Evolutionary conservation across 2,329 filamentous ascomycete genomes (phyloP), one percentile per base, ranked within the genome.

Genomic region (Colletotrichum orbiculare): DNA sequence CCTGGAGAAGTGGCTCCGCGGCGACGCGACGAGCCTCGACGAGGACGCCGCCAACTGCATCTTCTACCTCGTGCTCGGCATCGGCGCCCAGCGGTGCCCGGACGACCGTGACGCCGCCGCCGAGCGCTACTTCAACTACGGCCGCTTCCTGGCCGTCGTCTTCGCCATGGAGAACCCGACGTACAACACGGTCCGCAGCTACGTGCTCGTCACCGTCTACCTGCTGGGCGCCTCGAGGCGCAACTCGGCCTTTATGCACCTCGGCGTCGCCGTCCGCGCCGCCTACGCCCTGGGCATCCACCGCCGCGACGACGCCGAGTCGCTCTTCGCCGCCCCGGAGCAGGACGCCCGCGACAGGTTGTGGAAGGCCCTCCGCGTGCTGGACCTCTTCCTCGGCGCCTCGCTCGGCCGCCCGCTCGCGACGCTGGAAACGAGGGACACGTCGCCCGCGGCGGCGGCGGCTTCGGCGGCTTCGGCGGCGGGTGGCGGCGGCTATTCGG

Each of bases 241-340:
- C 0, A 79, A 78, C 42, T 74, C 77, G 4, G 77, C 78, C 0
- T 78, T 76, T 10, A 76, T 79, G 74, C 73, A 77, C 35, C 71
- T 79, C 2, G 77, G 78, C 3, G 73, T 75, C 45, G 77, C 77
- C 2, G 76, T 75, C 1, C 69, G 76, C 17, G 80, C 81, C 6
- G 76, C 76, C 2, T 75, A 76, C 47, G 71, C 75, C 0, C 66
- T 78, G 6, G 76, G 75, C 0, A 70, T 77, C 2, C 73, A 78
- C 42, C 68, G 72, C 2, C 61, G 70, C 8, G 69, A 78, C 33
- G 72, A 74, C 54, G 12, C 13, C 12, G 42, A 8, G 0, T 69
- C 71, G 0, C 61, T 74, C 0, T 77, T 76, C 33, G 67, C 69
- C 1, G 39, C 64, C 0, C 66, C 60, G 0, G 75, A 77, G 39